These are phyloP conservation scores for Yamadazyma triangularis DNA, from an alignment of 1,139 yeast species.

Conservation along the genomic window DNA sequence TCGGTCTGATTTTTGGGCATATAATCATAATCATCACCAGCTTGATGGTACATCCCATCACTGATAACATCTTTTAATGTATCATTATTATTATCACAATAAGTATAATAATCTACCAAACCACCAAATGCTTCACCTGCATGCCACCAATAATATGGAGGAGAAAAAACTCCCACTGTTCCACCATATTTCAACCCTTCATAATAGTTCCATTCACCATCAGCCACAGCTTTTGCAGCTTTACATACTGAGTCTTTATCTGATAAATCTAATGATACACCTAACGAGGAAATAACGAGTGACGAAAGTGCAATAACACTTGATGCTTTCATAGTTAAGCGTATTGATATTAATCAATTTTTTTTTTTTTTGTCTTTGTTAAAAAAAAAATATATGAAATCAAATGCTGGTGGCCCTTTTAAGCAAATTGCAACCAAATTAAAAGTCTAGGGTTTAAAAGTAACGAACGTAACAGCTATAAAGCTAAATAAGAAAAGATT, in stretches of 20 bases:
- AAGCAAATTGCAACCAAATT: too few relatives aligned
- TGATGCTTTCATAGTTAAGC: too few relatives aligned
- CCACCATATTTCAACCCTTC: constrained; percentile 52
- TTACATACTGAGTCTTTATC: constrained; percentile 38
- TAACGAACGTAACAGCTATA: too few relatives aligned
- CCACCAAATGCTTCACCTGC: constrained; percentile 72
- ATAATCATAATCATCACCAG: constrained; percentile 49
- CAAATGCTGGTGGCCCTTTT: too few relatives aligned
- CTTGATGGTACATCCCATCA: constrained; percentile 46
- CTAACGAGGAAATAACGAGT: neutral
- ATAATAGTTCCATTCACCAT: constrained; percentile 57
- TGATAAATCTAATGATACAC: neutral
- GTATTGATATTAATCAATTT: too few relatives aligned
- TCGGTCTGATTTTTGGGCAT: constrained; percentile 58
- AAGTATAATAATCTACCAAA: constrained; percentile 47
- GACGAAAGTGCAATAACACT: too few relatives aligned
- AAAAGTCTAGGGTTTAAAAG: too few relatives aligned
- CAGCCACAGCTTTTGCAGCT: constrained; percentile 44
- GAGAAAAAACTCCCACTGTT: constrained; percentile 52
- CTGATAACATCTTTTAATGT: constrained; percentile 35
- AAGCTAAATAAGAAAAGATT: too few relatives aligned
- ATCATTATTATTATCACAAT: constrained; percentile 41
- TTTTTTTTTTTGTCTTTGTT: too few relatives aligned
- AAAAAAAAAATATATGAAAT: too few relatives aligned
- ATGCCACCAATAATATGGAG: constrained; percentile 71